phyloP scores from a whole-genome alignment of 2,329 filamentous ascomycete species.

The Akanthomyces uredinophilus region DNA sequence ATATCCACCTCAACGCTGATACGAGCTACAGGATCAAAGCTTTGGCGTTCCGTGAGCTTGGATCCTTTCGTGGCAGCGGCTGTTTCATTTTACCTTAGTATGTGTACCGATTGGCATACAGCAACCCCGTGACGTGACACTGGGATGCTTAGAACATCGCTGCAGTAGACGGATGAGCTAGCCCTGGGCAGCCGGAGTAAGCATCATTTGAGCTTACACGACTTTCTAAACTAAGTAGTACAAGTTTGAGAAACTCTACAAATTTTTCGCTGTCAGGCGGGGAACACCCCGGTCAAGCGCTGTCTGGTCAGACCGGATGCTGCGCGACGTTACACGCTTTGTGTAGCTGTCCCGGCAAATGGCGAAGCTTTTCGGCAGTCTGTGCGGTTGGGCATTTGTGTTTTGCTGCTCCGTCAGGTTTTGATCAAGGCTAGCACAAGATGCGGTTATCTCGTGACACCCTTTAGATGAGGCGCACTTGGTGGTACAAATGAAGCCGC shows the following conservation, averaged over 20 bases:
- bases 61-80: neutral
- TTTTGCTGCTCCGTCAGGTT: no score
- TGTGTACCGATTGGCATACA: no score
- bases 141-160: neutral
- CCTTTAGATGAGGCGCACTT: neutral
- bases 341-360: neutral
- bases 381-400: no score
- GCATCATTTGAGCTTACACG: neutral
- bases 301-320: neutral
- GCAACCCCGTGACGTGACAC: no score
- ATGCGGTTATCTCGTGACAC: neutral
- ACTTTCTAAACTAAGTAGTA: no score
- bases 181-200: neutral
- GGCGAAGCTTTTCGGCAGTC: neutral
- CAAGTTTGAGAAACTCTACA: no score
- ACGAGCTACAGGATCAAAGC: neutral
- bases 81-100: no score
- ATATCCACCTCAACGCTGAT: neutral
- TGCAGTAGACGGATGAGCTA: neutral
- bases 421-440: neutral
- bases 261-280: neutral
- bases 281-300: neutral
- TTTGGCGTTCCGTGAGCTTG: neutral
- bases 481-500: no score
- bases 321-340: neutral